phyloP scores from a whole-genome alignment of 2,329 filamentous ascomycete species.

The Fusarium xylarioides region DNA sequence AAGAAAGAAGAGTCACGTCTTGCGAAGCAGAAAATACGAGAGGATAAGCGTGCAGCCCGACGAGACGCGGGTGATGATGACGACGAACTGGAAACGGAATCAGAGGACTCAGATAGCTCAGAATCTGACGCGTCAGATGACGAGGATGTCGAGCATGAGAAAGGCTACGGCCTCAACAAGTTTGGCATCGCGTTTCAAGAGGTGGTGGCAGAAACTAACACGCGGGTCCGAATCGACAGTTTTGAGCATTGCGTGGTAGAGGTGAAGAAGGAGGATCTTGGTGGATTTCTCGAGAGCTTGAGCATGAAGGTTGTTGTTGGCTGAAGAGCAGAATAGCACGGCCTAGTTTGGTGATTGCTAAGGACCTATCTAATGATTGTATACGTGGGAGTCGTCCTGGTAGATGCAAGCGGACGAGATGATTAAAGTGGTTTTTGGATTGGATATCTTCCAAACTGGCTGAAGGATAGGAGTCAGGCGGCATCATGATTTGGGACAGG shows the following conservation, averaged over 20 bases:
- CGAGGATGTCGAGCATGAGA: slow-evolving; percentile 61
- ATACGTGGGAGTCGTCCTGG: slow-evolving; percentile 7
- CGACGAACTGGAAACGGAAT: slow-evolving; percentile 59
- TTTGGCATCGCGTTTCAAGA: slow-evolving; percentile 97
- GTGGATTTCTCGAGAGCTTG: slow-evolving; percentile 87
- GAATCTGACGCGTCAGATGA: slow-evolving; percentile 62
- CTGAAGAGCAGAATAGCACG: slow-evolving; percentile 42
- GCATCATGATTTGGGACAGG: slow-evolving; percentile 30
- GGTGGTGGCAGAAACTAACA: slow-evolving; percentile 89
- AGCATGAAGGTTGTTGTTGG: slow-evolving; percentile 89
- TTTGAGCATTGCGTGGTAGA: slow-evolving; percentile 98
- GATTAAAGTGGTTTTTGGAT: slow-evolving; percentile 8
- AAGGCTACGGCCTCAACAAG: slow-evolving; percentile 81
- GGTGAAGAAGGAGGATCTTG: slow-evolving; percentile 94
- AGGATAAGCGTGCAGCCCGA: slow-evolving; percentile 69
- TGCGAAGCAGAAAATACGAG: slow-evolving; percentile 66
- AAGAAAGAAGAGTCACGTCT: slow-evolving; percentile 66
- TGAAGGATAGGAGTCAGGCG: slow-evolving; percentile 25
- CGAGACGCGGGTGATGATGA: slow-evolving; percentile 58
- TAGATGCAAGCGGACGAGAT: slow-evolving; percentile 6
- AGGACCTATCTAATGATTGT: slow-evolving; percentile 10
- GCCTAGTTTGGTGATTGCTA: not conserved
- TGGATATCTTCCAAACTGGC: slow-evolving; percentile 12
- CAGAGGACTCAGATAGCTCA: slow-evolving; percentile 52
- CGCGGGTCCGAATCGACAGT: slow-evolving; percentile 89